These are phyloP conservation scores for Zymoseptoria brevis DNA, from an alignment of 2,329 filamentous ascomycete genomes.

Conservation along the genomic window DNA sequence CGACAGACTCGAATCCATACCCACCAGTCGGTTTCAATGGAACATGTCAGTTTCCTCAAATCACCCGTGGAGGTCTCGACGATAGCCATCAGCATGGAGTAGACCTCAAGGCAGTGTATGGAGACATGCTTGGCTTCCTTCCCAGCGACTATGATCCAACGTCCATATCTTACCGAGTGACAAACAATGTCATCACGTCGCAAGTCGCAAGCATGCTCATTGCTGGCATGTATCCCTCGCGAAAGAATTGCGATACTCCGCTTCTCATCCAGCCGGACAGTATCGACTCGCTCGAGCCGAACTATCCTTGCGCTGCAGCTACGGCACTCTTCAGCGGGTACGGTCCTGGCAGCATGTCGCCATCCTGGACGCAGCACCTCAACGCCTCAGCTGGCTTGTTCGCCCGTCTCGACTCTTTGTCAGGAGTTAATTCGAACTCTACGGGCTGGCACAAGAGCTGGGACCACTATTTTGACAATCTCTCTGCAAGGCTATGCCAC, in stretches of 20 bases:
- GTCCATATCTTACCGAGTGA: conserved; percentile 60
- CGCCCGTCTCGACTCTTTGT: conserved; percentile 56
- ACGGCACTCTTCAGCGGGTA: conserved; percentile 37
- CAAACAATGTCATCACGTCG: conserved; percentile 74
- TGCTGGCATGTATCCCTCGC: conserved; percentile 55
- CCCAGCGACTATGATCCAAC: conserved; percentile 42
- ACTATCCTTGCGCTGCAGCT: conserved; percentile 57
- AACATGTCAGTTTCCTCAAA: conserved; percentile 73
- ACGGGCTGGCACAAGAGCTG: conserved; percentile 61
- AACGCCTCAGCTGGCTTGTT: conserved; percentile 49
- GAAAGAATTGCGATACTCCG: conserved; percentile 23
- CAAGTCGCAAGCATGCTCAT: conserved; percentile 72
- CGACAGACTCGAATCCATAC: conserved; percentile 59
- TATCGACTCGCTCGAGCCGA: conserved; percentile 66
- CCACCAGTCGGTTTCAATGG: conserved; percentile 59
- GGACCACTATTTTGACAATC: conserved; percentile 80
- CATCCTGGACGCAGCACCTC: conserved; percentile 58
- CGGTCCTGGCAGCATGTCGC: conserved; percentile 39
- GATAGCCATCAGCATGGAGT: conserved; percentile 69
- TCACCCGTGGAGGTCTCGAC: conserved; percentile 61
- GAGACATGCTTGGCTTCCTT: conserved; percentile 59
- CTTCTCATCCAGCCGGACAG: conserved; percentile 44
- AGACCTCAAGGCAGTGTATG: conserved; percentile 72
- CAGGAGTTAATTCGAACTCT: conserved; percentile 52
- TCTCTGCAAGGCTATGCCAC: conserved; percentile 72